phyloP scores from a whole-genome alignment of 345 rosid species.

The Carallia brachiata region DNA sequence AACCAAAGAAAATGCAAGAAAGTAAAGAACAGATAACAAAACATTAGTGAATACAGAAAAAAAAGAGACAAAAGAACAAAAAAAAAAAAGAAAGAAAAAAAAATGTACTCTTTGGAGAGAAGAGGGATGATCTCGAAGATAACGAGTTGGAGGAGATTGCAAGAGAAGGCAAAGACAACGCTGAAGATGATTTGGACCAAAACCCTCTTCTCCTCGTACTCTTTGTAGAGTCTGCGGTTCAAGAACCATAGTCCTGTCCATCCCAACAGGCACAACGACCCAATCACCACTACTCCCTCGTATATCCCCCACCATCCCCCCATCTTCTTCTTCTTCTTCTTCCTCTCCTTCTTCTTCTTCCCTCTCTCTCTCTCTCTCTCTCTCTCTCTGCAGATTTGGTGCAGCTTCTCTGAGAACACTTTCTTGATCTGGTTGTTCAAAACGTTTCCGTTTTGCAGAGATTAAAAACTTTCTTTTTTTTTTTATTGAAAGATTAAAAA shows the following conservation, averaged over 20 bases:
- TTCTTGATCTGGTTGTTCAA: too few relatives aligned
- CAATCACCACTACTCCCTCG: slow-evolving; percentile 63
- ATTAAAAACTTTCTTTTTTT: too few relatives aligned
- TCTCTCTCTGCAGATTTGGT: too few relatives aligned
- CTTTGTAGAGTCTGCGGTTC: slow-evolving; percentile 80
- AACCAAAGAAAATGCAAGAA: neutral
- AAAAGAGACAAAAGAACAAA: neutral
- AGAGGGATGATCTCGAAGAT: slow-evolving; percentile 92
- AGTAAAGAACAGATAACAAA: too few relatives aligned
- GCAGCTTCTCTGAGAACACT: too few relatives aligned
- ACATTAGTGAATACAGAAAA: neutral
- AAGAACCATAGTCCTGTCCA: slow-evolving; percentile 95
- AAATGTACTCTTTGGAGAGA: slow-evolving; percentile 71
- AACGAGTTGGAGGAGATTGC: slow-evolving; percentile 93
- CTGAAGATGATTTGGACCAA: slow-evolving; percentile 94
- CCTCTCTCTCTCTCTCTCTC: too few relatives aligned
- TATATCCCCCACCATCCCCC: slow-evolving; percentile 67
- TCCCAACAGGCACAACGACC: slow-evolving; percentile 63
- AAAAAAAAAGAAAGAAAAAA: neutral
- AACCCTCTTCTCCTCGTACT: slow-evolving; percentile 91
- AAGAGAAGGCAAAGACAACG: slow-evolving; percentile 88
- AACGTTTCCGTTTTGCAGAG: too few relatives aligned
- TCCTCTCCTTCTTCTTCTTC: neutral
- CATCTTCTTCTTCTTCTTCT: slow-evolving; percentile 28
- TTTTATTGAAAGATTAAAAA: too few relatives aligned